These are phyloP conservation scores for Pichia kluyveri DNA, from an alignment of 805 yeast species.

Conservation along the genomic window DNA sequence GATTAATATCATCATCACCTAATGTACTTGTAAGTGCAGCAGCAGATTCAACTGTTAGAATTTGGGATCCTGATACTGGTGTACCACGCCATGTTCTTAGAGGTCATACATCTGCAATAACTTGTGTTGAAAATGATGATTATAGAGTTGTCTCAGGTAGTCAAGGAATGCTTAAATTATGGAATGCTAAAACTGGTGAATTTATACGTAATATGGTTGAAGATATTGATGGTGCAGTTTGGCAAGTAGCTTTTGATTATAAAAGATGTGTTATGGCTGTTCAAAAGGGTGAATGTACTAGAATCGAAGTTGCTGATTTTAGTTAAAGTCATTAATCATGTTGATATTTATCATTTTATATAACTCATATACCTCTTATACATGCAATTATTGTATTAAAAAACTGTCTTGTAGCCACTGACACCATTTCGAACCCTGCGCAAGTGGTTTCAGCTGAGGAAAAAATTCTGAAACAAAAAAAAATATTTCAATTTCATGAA, in stretches of 20 bases:
- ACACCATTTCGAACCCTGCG: too few relatives aligned
- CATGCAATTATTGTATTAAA: too few relatives aligned
- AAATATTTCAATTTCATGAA: background rate
- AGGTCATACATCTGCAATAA: constrained; percentile 81
- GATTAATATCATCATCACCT: constrained; percentile 68
- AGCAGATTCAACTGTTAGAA: constrained; percentile 84
- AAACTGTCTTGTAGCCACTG: too few relatives aligned
- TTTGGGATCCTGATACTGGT: constrained; percentile 85
- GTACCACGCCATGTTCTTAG: constrained; percentile 57
- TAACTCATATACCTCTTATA: too few relatives aligned
- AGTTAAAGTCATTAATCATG: too few relatives aligned
- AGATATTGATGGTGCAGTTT: constrained; percentile 75
- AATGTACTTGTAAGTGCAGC: constrained; percentile 86
- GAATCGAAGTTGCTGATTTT: constrained; percentile 79
- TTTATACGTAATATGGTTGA: constrained; percentile 64
- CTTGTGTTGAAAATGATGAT: constrained; percentile 88
- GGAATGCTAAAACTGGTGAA: constrained; percentile 76
- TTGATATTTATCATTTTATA: too few relatives aligned
- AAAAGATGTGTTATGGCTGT: constrained; percentile 88
- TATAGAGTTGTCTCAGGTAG: constrained; percentile 82
- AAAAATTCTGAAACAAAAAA: background rate
- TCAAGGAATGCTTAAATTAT: constrained; percentile 75
- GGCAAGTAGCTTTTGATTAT: constrained; percentile 89
- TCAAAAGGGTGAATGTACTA: constrained; percentile 57
- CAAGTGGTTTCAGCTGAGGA: background rate